Evolutionary conservation across 23 red algal genomes (phyloP).

Genomic region (Chondrus crispus): DNA sequence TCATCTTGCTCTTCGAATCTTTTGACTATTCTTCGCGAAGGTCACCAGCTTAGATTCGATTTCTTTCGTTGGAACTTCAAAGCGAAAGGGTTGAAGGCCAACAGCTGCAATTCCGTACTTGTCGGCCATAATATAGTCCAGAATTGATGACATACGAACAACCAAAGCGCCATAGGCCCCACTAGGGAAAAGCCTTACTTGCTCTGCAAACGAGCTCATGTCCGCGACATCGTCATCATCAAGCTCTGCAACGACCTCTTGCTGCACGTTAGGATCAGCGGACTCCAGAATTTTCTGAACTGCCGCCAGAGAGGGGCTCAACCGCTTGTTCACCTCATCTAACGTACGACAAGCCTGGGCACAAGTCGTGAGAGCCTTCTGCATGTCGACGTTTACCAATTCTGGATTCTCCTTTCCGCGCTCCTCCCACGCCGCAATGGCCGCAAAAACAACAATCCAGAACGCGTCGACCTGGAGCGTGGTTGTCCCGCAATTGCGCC

Average conservation of each 20-base stretch:
- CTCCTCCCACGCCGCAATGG: conserved; percentile 65
- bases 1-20: not conserved
- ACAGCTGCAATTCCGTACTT: conserved; percentile 2
- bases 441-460: conserved; percentile 62
- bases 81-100: conserved; percentile 38
- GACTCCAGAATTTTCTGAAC: conserved; percentile 43
- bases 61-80: not conserved
- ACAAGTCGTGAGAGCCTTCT: conserved; percentile 1
- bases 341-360: conserved; percentile 28
- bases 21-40: not conserved
- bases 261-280: conserved; percentile 47
- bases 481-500: conserved; percentile 15
- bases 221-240: conserved; percentile 41
- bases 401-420: conserved; percentile 38
- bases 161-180: conserved; percentile 41
- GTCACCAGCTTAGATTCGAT: conserved; percentile 35
- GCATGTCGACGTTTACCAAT: conserved; percentile 45
- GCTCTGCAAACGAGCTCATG: conserved; percentile 28
- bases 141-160: conserved; percentile 24
- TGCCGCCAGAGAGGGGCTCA: conserved; percentile 33
- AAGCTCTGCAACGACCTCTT: not conserved
- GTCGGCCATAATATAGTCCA: conserved; percentile 32
- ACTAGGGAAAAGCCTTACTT: conserved; percentile 29
- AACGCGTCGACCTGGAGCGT: conserved; percentile 35
- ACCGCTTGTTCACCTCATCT: not conserved